Base-by-base conservation (phyloP, 257 asterid genomes). In the Nicotiana paniculata region DNA sequence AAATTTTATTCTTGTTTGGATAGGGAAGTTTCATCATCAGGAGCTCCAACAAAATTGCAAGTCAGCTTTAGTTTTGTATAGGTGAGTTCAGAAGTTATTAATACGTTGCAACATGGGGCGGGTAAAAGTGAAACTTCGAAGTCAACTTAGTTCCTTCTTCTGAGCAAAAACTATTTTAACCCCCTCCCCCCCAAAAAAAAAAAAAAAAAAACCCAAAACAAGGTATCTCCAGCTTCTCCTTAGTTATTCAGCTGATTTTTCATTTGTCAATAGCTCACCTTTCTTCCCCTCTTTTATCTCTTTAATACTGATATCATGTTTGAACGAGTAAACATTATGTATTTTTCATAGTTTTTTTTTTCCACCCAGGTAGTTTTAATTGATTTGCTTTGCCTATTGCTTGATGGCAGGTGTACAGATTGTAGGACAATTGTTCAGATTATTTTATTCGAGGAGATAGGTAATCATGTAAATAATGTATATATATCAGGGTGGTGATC, bases 351-450 rank as follows among this genome's bases (percentile, higher is more conserved):
- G 70, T 43, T 63, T 37, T 30, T 30, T 66, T 46, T 82, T 46
- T 32, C 37, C 37, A 21, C 16, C 21, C 68, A 64, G 61, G 43
- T 65, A 51, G 28, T 72, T 81, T 82, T 5, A 66, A 66, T 28
- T 61, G 66, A 46, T 26, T 32, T 51, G 66, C 59, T 72, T 77
- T 62, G 58, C 83, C 32, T 72, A 63, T 80, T 39, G 39, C 32
- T 81, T 28, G 51, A 61, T 72, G 87, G 84, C 96, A 90, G 93
- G 92, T 94, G 87, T 87, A 86, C 92, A 88, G 85, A 85, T 85
- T n/a, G 84, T 62, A 66, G 74, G 84, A 61, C 78, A 77, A 57
- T 76, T 78, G 9, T 64, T 75, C 78, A 66, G 66, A 33, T 76
- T 85, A 84, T 80, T 84, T 65, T 35, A 81, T 77, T 74, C 82